phyloP scores from a whole-genome alignment of 1,284 basidiomycete genomes.

The Cryptococcus jaspeensis region DNA sequence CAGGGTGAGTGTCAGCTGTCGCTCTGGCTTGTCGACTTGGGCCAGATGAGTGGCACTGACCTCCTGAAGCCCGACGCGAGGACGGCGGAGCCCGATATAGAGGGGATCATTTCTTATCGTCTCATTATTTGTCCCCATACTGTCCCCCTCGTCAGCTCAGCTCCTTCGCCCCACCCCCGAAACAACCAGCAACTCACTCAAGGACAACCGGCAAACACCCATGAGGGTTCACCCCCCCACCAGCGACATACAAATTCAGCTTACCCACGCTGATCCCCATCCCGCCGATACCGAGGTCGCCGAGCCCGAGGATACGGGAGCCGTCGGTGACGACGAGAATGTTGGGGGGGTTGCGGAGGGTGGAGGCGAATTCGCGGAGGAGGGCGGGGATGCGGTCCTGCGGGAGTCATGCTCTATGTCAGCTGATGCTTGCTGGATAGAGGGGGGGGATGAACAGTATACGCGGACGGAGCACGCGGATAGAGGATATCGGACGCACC shows the following conservation, averaged over 20 bases:
- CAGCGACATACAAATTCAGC: slow-evolving; percentile 85
- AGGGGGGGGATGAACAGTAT: background rate
- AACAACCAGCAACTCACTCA: slow-evolving; percentile 40
- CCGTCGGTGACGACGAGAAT: slow-evolving; percentile 89
- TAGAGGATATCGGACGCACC: slow-evolving; percentile 43
- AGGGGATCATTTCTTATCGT: slow-evolving; percentile 79
- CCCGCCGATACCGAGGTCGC: slow-evolving; percentile 67
- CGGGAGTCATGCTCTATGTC: background rate
- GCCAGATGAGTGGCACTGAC: slow-evolving; percentile 54
- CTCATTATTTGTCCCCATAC: slow-evolving; percentile 83
- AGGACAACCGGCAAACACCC: slow-evolving; percentile 79
- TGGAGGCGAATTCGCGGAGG: slow-evolving; percentile 46
- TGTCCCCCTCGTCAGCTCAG: slow-evolving; percentile 4
- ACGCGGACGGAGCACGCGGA: background rate
- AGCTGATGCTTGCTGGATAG: background rate
- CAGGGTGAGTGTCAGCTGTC: background rate
- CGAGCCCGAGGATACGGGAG: slow-evolving; percentile 87
- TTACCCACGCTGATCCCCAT: slow-evolving; percentile 95
- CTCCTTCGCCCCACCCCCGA: background rate
- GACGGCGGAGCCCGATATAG: slow-evolving; percentile 80
- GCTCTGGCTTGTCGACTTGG: slow-evolving; percentile 16
- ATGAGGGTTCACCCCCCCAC: slow-evolving; percentile 74
- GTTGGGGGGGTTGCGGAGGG: slow-evolving; percentile 67
- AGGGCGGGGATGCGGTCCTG: slow-evolving; percentile 45
- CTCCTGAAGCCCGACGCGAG: slow-evolving; percentile 64